Evolutionary conservation across 179 eudicot species (phyloP).

Genomic region (Kewa caespitosa): DNA sequence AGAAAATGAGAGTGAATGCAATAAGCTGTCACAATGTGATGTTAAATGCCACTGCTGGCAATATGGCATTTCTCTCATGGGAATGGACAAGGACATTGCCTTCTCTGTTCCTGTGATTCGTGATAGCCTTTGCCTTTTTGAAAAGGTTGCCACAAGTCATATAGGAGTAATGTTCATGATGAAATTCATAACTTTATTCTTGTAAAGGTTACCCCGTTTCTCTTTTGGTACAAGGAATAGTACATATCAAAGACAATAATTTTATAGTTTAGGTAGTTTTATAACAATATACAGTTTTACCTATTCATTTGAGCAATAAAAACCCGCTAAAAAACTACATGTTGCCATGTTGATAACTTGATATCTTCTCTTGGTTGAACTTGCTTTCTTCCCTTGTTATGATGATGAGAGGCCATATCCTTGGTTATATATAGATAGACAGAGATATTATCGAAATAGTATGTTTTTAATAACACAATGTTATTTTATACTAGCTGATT

Average conservation of each 20-base stretch:
- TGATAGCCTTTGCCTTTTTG: background rate
- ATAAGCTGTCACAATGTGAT: slow-evolving; percentile 20
- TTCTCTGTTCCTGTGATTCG: slow-evolving; percentile 19
- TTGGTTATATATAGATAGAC: too few relatives aligned
- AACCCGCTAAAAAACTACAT: too few relatives aligned
- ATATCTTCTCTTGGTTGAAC: too few relatives aligned
- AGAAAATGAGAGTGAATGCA: background rate
- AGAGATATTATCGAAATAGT: too few relatives aligned
- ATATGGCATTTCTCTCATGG: slow-evolving; percentile 16
- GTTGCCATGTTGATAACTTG: too few relatives aligned
- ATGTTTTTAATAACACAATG: too few relatives aligned
- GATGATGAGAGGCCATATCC: too few relatives aligned
- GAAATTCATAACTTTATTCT: slow-evolving; percentile 3
- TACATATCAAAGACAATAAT: background rate
- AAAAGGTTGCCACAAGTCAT: background rate
- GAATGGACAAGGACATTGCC: slow-evolving; percentile 19
- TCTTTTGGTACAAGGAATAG: slow-evolving; percentile 5
- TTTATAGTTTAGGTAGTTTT: too few relatives aligned
- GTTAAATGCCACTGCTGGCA: slow-evolving; percentile 13
- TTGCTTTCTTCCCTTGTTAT: too few relatives aligned
- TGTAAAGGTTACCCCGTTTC: slow-evolving; percentile 2
- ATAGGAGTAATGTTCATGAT: slow-evolving; percentile 14
- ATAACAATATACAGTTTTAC: too few relatives aligned
- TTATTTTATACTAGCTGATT: too few relatives aligned
- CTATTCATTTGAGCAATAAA: too few relatives aligned